Conservation (phyloP, 768 basidiomycete species). For the Auriscalpium microsporum region DNA sequence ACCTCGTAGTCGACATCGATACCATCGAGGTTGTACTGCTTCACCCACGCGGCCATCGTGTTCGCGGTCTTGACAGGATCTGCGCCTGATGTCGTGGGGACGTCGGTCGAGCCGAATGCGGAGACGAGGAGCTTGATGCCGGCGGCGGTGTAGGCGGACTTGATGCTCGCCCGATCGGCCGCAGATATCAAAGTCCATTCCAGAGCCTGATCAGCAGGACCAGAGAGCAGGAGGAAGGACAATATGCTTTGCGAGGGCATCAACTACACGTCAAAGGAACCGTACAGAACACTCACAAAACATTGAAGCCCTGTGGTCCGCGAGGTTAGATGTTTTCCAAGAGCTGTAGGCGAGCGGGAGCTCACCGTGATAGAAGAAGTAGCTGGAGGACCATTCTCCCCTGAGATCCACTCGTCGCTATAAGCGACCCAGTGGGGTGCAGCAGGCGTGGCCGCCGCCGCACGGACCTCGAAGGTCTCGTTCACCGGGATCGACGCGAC, state of each 20-base stretch:
- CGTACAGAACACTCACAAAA: slow-evolving; percentile 20
- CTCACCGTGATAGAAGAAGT: slow-evolving; percentile 25
- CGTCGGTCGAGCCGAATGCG: slow-evolving; percentile 39
- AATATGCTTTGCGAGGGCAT: slow-evolving; percentile 22
- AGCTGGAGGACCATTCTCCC: slow-evolving; percentile 30
- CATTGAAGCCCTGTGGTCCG: slow-evolving; percentile 24
- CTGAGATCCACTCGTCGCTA: slow-evolving; percentile 29
- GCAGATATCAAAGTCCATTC: slow-evolving; percentile 35
- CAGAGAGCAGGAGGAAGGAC: slow-evolving; percentile 34
- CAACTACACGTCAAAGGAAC: background rate
- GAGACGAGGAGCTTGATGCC: slow-evolving; percentile 54
- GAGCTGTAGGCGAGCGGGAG: background rate
- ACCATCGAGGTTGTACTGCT: slow-evolving; percentile 39
- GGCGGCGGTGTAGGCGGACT: slow-evolving; percentile 41
- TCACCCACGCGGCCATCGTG: slow-evolving; percentile 38
- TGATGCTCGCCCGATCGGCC: slow-evolving; percentile 30
- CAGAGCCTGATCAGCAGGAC: slow-evolving; percentile 37
- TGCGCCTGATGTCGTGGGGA: slow-evolving; percentile 33
- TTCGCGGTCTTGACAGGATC: slow-evolving; percentile 34
- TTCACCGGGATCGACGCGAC: background rate
- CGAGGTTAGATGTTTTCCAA: background rate
- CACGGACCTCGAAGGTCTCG: background rate
- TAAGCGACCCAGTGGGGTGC: slow-evolving; percentile 35
- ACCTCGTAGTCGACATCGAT: slow-evolving; percentile 46
- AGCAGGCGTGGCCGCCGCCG: slow-evolving; percentile 10